Evolutionary conservation across 768 basidiomycete genomes (phyloP), one percentile per base, ranked within the genome.

Genomic region (Suillus subaureus): DNA sequence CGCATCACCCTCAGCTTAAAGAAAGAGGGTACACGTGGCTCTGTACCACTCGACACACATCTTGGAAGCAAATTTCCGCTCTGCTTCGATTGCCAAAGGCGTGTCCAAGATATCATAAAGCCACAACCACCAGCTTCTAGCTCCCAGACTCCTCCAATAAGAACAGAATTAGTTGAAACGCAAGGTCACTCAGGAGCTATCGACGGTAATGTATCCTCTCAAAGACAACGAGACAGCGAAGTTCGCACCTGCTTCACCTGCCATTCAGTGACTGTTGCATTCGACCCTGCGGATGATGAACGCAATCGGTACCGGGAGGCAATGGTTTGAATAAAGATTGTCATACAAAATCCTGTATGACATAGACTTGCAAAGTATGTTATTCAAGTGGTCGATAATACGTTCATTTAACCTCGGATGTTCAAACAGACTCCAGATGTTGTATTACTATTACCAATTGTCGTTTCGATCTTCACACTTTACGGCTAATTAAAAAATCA

Each of bases 1-100:
- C 82, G 89, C 15, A 89, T 90, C 60, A 89, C 88, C 0, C 81
- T 89, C 37, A 86, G 84, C 71, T 79, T 89, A 15, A 84, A 78
- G 74, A 85, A 83, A 72, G 77, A 74, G 45, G 62, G 56, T 16
- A 7, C 21, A 11, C 61, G 23, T 16, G 42, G 52, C 35, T 43
- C 65, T n/a, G 35, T 33, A 11, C 33, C 40, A 28, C 26, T 28
- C 26, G 40, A 60, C 39, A 58, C 15, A 58, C 23, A 58, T 26
- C 26, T 26, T 12, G 39, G 18, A 40, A 40, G 39, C 16, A 40
- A 18, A 40, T 42, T 42, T 1, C 58, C 39, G 6, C 26, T 28
- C 39, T 42, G 6, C 40, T 60, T 60, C 26, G 58, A 40, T 60
- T 60, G 39, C 11, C 57, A 60, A 42, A 60, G 9, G 39, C 18